Conservation (phyloP, 2,329 filamentous ascomycete species). For the Penicillium sp. region DNA sequence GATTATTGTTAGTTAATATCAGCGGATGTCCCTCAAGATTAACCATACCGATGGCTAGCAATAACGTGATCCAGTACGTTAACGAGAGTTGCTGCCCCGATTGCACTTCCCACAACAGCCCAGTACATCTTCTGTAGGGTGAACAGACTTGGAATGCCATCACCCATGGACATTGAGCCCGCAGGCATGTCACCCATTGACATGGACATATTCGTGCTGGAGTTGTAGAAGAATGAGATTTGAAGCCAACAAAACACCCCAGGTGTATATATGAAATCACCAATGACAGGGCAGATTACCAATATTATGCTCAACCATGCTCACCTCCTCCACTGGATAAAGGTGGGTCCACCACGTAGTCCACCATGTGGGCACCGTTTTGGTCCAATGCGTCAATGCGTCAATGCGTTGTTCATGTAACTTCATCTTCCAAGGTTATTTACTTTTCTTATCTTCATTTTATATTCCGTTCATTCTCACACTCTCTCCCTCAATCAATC, state of each 20-base stretch:
- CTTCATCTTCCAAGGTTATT: not conserved
- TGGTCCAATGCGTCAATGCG: not conserved
- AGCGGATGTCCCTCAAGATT: not conserved
- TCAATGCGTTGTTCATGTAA: not conserved
- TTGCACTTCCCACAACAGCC: conserved; percentile 47
- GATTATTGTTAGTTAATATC: not conserved
- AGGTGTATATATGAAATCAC: not conserved
- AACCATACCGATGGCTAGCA: conserved; percentile 50
- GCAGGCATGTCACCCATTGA: conserved; percentile 32
- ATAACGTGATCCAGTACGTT: conserved; percentile 51
- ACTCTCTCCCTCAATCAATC: not conserved
- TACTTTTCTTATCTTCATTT: not conserved
- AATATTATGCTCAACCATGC: conserved; percentile 10
- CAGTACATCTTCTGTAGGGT: conserved; percentile 56
- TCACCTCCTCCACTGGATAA: not conserved
- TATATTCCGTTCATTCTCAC: not conserved
- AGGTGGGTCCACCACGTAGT: conserved; percentile 1
- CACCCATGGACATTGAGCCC: conserved; percentile 45
- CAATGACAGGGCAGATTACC: conserved; percentile 3
- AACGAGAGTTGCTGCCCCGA: conserved; percentile 36
- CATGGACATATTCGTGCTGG: conserved; percentile 22
- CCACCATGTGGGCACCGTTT: not conserved
- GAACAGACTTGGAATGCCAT: conserved; percentile 47
- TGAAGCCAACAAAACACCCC: not conserved
- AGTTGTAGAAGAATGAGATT: not conserved